Evolutionary conservation across 176 grass and related monocot species (phyloP), one percentile per base, ranked within the genome.

Genomic region (Aegilops tauschii): DNA sequence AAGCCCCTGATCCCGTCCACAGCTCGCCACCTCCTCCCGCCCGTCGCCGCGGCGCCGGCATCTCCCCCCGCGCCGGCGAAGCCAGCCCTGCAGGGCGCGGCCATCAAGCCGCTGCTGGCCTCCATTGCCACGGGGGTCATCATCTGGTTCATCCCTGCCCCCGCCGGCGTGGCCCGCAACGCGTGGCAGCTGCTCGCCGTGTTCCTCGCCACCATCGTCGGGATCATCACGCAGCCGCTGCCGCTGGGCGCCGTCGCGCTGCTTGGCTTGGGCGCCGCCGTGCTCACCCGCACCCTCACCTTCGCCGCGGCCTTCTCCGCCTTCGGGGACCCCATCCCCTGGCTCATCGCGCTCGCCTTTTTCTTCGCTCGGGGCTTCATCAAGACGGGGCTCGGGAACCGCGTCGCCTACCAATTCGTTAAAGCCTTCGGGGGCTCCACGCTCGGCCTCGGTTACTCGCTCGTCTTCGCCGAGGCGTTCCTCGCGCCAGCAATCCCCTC

Each of bases 321-420:
- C 29, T 99, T 99, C 71, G 97, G 97, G 0, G 97, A 99, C 73
- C 97, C 97, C 27, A 99, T 99, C 80, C 94, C 97, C 2, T 99
- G 97, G 97, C 92, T 99, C 87, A 99, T 99, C 85, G 97, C 94
- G 32, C 97, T 99, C 23, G 97, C 97, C 77, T 99, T 99, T 92
- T 99, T 99, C 90, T 99, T 99, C 65, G 97, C 97, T 0, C 90
- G 94, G 1, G 97, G 97, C 0, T 99, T 99, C 87, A 99, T 99
- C 88, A 99, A 99, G 87, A 99, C 97, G 1, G 94, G 97, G 1
- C 92, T 99, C 14, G 94, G 97, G 0, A 96, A 82, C 69, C 94
- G 97, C 28, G 89, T 99, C 18, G 97, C 97, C 6, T 99, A 96
- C 87, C 81, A 54, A 17, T 99, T 99, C 89, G 97, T 99, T 27